Evolutionary conservation across 2,329 filamentous ascomycete genomes (phyloP), one percentile per base, ranked within the genome.

Genomic region (Exophiala viscosa): DNA sequence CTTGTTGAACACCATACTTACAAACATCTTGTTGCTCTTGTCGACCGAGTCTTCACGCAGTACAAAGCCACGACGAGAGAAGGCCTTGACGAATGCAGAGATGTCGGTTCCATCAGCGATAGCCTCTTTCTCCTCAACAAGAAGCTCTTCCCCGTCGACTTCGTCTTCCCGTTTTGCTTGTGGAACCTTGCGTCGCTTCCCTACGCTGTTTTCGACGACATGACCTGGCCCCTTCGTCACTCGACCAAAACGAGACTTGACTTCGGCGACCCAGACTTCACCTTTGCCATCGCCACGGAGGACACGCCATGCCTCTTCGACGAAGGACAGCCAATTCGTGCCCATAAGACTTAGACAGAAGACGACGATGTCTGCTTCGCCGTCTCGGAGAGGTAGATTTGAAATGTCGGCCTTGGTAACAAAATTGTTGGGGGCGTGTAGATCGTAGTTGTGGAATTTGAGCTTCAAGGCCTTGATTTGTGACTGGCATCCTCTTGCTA

Each of bases 321-420:
- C 82, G 69, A 99, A 97, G 63, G 90, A 85, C 48, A 95, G 81
- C 92, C 93, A 99, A 74, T 99, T 99, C 50, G 93, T 99, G 66
- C 93, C 93, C 93, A 99, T 99, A 54, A 99, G 82, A 45, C 92
- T 93, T 31, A 99, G 80, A 70, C 93, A 99, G 76, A 97, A 97
- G 62, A 99, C 85, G 44, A 88, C 88, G 4, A 99, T 79, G 69
- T 99, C 90, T 56, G 90, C 84, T 57, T 81, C 84, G 40, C 83
- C 85, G 61, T 91, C 84, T 4, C 76, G 75, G 0, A 96, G 74
- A 0, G 92, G 92, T 1, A 99, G 76, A 54, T 86, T 81, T 28
- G 90, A 86, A 47, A 97, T 93, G 71, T 99, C 93, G 11, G 93
- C 90, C 57, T 86, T 83, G 1, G 88, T 96, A 58, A 99, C 87